Evolutionary conservation across 257 asterid species (phyloP).

Genomic region (Solanum chaucha): DNA sequence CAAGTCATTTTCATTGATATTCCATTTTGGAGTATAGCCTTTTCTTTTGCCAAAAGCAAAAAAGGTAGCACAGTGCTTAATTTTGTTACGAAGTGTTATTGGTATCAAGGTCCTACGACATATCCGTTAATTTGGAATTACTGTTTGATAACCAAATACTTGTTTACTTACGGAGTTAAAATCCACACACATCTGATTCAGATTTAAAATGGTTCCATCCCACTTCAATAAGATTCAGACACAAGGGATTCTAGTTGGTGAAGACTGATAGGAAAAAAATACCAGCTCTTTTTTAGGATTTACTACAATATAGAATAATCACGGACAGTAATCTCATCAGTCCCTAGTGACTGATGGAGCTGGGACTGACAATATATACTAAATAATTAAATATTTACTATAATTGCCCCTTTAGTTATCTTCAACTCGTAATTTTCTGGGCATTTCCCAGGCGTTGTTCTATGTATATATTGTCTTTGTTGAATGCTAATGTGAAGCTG

Average conservation of each 20-base stretch:
- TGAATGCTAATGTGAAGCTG: not conserved
- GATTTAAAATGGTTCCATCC: not conserved
- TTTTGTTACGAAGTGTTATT: not conserved
- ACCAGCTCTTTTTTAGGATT: not conserved
- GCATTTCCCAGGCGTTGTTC: not conserved
- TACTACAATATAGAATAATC: not conserved
- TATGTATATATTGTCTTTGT: not conserved
- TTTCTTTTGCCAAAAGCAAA: not conserved
- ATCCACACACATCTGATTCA: not conserved
- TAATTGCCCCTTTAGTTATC: not conserved
- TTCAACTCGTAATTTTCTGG: not conserved
- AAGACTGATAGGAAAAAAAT: not conserved
- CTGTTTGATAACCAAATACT: not conserved
- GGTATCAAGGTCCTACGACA: not conserved
- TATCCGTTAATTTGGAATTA: not conserved
- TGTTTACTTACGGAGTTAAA: not conserved
- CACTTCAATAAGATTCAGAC: not conserved
- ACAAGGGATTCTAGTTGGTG: not conserved
- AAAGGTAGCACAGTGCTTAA: not conserved
- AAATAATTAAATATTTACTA: not conserved
- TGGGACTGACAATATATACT: not conserved
- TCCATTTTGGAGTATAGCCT: not conserved
- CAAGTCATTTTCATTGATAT: not conserved
- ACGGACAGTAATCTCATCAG: not conserved
- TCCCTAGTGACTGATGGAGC: not conserved